These are phyloP conservation scores for Termitomyces sp. DNA, from an alignment of 768 basidiomycete genomes.

Conservation along the genomic window DNA sequence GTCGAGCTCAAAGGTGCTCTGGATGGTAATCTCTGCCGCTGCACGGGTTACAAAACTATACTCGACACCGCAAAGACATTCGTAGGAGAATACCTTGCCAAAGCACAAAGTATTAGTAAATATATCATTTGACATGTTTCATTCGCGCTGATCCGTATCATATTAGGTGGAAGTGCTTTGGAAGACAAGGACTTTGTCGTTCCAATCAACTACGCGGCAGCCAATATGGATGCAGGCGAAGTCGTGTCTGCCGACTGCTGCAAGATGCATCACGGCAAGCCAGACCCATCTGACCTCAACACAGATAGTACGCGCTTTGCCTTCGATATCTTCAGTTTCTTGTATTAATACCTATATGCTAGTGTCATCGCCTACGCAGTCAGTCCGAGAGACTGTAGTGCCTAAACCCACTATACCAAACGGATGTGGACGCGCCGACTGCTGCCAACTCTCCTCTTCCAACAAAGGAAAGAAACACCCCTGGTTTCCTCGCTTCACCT, in stretches of 20 bases:
- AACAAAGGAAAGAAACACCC: conserved; percentile 9
- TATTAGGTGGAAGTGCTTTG: neutral
- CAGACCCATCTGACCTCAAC: neutral
- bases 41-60: conserved; percentile 17
- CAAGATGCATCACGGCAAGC: neutral
- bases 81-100: conserved; percentile 15
- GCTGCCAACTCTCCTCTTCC: conserved; percentile 14
- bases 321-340: neutral
- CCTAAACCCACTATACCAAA: neutral
- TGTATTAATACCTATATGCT: neutral
- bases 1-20: conserved; percentile 17
- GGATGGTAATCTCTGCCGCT: conserved; percentile 17
- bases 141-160: neutral
- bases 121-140: neutral
- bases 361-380: neutral
- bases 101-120: conserved; percentile 5
- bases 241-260: conserved; percentile 5
- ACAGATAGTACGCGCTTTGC: conserved; percentile 5
- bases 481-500: conserved; percentile 16
- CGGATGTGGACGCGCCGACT: conserved; percentile 18
- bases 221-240: conserved; percentile 15
- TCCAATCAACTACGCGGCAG: conserved; percentile 14
- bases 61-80: conserved; percentile 18
- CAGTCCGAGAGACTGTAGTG: neutral
- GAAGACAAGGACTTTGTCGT: conserved; percentile 8